Evolutionary conservation across 148 eudicot genomes (phyloP), one percentile per base, ranked within the genome.

Genomic region (Salicornia ramosissima): DNA sequence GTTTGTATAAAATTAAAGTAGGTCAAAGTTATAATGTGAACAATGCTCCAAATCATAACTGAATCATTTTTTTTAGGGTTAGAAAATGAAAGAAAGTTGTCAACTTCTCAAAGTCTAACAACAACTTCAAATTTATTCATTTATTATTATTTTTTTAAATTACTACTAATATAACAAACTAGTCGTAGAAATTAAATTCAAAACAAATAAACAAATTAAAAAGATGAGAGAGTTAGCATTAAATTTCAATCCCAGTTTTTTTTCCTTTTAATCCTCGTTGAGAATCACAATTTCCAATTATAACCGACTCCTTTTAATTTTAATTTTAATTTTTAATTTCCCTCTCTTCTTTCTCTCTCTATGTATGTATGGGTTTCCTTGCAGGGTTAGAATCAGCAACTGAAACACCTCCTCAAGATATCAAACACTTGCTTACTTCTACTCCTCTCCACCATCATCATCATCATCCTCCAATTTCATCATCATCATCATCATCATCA

Each of bases 261-360:
- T 67, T 24, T 54, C 68, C 54, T 34, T 54, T 30, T 42, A 30
- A 30, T 61, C 70, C 79, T 70, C 69, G 28, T 60, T 55, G 46
- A 65, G 22, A 39, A 29, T 71, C 76, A 72, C 76, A 58, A 7
- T 60, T 72, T 73, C 80, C 80, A 72, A 77, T 67, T 47, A 58
- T 15, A 77, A 77, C 80, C 76, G 76, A 22, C 72, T 71, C 51
- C 25, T 30, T 25, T 52, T 61, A 36, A 47, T 16, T 55, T n/a
- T 72, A 60, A 33, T 4, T 33, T 36, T 28, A 28, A 24, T 22
- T 66, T 14, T 26, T 31, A 39, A 68, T 51, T 18, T 9, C 26
- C 16, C 18, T 51, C 36, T 29, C 26, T 33, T 46, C 77, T 22
- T 3, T 14, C 50, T 40, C 45, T 43, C 55, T 69, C 31, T 69